Evolutionary conservation across 257 asterid genomes (phyloP), one percentile per base, ranked within the genome.

Genomic region (Nicotiana noctiflora): DNA sequence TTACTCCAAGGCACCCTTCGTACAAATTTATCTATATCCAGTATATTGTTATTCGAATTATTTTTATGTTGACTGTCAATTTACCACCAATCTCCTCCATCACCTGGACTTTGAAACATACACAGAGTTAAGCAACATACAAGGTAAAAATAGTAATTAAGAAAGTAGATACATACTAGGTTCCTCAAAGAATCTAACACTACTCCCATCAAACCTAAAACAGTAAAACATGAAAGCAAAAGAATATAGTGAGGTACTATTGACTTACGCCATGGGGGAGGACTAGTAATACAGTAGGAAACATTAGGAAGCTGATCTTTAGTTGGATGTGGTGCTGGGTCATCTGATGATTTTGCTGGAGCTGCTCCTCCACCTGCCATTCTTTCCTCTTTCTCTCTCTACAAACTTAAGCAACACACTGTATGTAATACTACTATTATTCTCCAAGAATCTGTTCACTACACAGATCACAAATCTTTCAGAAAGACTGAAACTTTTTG

Each of bases 191-290:
- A 59, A 59, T 19, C 29, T 59, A 21, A n/a, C 64, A 49, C 15
- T 49, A 49, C 15, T 49, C 5, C 15, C 55, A 49, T 49, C 55
- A 49, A 11, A 49, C 17, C 55, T 49, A 3, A 49, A 53, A 59
- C 14, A 59, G 15, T 21, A 59, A 19, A 1, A 59, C 31, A 19
- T 13, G 1, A 60, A 61, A 25, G 18, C 18, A 61, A 61, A 23
- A 61, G 15, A 60, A 60, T 13, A 61, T 4, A n/a, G 10, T 37
- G 46, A 37, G 9, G 2, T 6, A 12, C 1, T 29, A 4, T 15
- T 4, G 21, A 76, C 86, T 81, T 75, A 81, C 87, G 87, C 87
- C 87, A 84, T 27, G 87, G 87, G 27, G 87, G 87, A 61, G 87
- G 87, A 75, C 87, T 84, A 19, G 79, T 72, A 72, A 84, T 81